phyloP scores from a whole-genome alignment of 2,329 filamentous ascomycete genomes.

The Cordyceps cateniannulata region DNA sequence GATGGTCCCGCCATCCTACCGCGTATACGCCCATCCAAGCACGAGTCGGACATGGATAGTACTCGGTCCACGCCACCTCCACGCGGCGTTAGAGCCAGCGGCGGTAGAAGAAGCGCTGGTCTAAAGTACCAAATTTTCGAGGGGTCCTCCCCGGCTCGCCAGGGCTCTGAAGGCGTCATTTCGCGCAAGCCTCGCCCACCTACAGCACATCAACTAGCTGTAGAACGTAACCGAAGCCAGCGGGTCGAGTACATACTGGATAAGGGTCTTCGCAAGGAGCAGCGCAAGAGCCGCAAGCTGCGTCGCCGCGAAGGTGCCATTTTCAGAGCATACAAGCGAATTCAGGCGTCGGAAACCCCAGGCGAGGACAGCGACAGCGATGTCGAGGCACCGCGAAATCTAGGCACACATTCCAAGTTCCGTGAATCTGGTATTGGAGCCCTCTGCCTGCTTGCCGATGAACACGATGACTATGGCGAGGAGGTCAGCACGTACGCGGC shows the following conservation, averaged over 20 bases:
- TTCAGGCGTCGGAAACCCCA: slow-evolving; percentile 47
- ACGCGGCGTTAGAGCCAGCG: slow-evolving; percentile 21
- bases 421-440: slow-evolving; percentile 56
- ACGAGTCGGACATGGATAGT: slow-evolving; percentile 44
- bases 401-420: slow-evolving; percentile 34
- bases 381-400: slow-evolving; percentile 30
- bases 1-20: slow-evolving; percentile 55
- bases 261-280: slow-evolving; percentile 61
- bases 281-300: slow-evolving; percentile 55
- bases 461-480: slow-evolving; percentile 71
- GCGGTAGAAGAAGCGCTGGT: slow-evolving; percentile 34
- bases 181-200: slow-evolving; percentile 64
- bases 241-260: slow-evolving; percentile 78
- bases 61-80: slow-evolving; percentile 38
- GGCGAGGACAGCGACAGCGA: slow-evolving; percentile 61
- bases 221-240: slow-evolving; percentile 70
- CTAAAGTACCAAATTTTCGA: slow-evolving; percentile 57
- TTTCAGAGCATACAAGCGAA: slow-evolving; percentile 58
- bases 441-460: slow-evolving; percentile 52
- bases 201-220: slow-evolving; percentile 75
- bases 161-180: slow-evolving; percentile 48
- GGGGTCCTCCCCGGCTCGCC: slow-evolving; percentile 52
- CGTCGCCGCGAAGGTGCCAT: slow-evolving; percentile 61
- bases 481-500: slow-evolving; percentile 62
- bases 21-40: slow-evolving; percentile 56